Conservation (phyloP, 1,139 yeast species). For the Candida tunisiensis region DNA sequence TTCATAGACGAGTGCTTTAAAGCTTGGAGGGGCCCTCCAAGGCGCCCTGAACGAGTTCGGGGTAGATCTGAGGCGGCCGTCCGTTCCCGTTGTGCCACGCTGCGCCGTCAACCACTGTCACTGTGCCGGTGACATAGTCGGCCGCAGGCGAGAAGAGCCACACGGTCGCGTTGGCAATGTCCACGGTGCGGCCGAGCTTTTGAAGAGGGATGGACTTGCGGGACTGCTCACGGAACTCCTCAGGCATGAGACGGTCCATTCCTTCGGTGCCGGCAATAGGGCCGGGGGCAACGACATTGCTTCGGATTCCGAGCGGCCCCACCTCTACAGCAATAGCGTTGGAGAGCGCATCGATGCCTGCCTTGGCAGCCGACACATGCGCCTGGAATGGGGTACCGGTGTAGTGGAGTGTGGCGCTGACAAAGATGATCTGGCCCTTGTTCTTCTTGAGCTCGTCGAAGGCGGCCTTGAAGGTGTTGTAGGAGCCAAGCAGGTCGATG, state of each 20-base stretch:
- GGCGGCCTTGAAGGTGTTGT: constrained; percentile 72
- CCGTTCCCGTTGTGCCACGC: constrained; percentile 61
- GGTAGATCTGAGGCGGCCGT: not conserved
- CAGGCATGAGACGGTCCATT: constrained; percentile 34
- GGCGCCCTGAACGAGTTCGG: no score
- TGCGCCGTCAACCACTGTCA: constrained; percentile 80
- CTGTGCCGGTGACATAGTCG: constrained; percentile 57
- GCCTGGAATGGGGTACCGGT: constrained; percentile 74
- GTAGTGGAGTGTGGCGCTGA: constrained; percentile 77
- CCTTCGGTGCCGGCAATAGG: constrained; percentile 76
- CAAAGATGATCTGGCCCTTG: constrained; percentile 57
- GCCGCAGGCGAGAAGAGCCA: constrained; percentile 76
- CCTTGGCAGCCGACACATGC: constrained; percentile 88
- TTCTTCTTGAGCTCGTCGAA: constrained; percentile 44
- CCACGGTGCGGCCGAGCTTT: constrained; percentile 55
- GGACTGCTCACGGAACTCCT: constrained; percentile 24
- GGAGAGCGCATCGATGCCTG: constrained; percentile 79
- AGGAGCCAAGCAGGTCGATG: constrained; percentile 75
- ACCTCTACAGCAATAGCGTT: constrained; percentile 73
- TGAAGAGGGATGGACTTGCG: constrained; percentile 50
- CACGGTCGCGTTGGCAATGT: constrained; percentile 81
- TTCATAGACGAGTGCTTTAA: no score
- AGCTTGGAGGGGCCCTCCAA: no score
- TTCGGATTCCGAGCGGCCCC: constrained; percentile 73
- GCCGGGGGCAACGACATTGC: constrained; percentile 81